Evolutionary conservation across 106 monocot species (phyloP).

Genomic region (Platanthera guangdongensis): DNA sequence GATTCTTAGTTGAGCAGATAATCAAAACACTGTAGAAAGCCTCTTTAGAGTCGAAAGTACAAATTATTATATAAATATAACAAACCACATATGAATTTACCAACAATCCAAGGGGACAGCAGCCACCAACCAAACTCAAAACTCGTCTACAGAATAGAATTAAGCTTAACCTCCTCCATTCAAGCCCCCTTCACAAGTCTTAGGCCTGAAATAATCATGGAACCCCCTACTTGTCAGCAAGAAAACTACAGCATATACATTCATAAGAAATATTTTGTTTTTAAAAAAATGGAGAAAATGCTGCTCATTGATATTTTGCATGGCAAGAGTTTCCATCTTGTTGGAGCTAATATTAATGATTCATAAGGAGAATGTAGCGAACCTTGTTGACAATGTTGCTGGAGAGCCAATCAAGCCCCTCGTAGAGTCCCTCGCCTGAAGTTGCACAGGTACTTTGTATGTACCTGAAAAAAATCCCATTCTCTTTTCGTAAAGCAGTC

Average conservation of each 20-base stretch:
- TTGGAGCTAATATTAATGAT: background rate
- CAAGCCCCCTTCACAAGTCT: background rate
- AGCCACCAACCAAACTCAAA: background rate
- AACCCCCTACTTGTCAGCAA: background rate
- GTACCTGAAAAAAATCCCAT: constrained; percentile 4
- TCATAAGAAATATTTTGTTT: background rate
- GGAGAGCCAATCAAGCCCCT: constrained; percentile 12
- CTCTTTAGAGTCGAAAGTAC: background rate
- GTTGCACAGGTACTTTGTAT: constrained; percentile 13
- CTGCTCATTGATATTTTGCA: background rate
- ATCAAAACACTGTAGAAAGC: background rate
- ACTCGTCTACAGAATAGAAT: background rate
- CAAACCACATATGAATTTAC: background rate
- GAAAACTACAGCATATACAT: background rate
- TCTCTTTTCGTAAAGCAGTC: background rate
- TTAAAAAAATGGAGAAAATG: background rate
- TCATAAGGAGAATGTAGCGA: background rate
- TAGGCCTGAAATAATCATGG: background rate
- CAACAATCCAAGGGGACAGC: background rate
- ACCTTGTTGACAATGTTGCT: constrained; percentile 11
- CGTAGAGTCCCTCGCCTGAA: constrained; percentile 8
- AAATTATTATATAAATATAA: background rate
- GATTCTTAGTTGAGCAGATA: background rate
- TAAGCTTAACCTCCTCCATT: background rate
- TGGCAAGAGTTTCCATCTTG: background rate